These are phyloP conservation scores for Globisporangium cylindrosporum DNA, from an alignment of 352 stramenopile genomes.

Conservation along the genomic window DNA sequence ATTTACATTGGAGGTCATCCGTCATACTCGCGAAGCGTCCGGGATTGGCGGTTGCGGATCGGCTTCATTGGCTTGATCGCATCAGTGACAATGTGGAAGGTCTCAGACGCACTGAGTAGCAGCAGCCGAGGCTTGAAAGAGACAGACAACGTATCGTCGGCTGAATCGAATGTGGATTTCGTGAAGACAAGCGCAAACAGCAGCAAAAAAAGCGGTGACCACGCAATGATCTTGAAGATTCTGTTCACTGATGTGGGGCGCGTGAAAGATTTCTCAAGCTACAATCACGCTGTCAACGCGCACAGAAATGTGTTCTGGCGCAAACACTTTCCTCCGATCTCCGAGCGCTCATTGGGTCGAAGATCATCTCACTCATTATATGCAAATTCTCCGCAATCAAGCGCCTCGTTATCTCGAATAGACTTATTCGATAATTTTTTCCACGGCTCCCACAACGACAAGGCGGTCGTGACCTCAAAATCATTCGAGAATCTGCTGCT, in stretches of 20 bases:
- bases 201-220: background rate
- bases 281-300: conserved; percentile 28
- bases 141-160: background rate
- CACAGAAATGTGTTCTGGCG: conserved; percentile 66
- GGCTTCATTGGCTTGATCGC: conserved; percentile 58
- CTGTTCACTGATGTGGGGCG: conserved; percentile 25
- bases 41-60: conserved; percentile 43
- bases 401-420: conserved; percentile 17
- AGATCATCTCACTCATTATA: background rate
- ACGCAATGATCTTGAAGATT: conserved; percentile 16
- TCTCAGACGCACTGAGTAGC: background rate
- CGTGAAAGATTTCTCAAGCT: conserved; percentile 34
- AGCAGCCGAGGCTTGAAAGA: background rate
- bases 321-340: conserved; percentile 36
- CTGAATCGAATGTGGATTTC: conserved; percentile 3
- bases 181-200: background rate
- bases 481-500: conserved; percentile 64
- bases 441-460: conserved; percentile 51
- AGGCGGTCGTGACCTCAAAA: conserved; percentile 29
- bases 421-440: conserved; percentile 58
- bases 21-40: conserved; percentile 43
- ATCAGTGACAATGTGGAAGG: conserved; percentile 21
- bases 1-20: conserved; percentile 53
- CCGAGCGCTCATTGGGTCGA: background rate
- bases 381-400: background rate